Evolutionary conservation across 805 yeast species (phyloP).

Genomic region (Yarrowia yakushimensis): DNA sequence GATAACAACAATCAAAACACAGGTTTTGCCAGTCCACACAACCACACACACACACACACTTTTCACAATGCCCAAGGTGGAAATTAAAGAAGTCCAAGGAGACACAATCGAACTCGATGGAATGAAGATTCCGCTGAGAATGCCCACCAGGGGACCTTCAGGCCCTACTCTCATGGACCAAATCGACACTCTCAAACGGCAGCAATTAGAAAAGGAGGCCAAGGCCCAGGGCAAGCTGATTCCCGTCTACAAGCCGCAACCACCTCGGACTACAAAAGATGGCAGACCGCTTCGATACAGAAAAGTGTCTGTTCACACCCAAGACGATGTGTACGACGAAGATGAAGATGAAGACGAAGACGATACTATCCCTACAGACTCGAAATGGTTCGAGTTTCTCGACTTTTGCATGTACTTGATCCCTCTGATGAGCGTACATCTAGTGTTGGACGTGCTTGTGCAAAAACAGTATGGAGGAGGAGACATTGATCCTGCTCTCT

Average conservation of each 20-base stretch:
- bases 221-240: neutral
- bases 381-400: constrained; percentile 32
- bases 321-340: neutral
- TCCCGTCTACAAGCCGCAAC: neutral
- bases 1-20: constrained; percentile 13
- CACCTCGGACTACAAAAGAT: neutral
- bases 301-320: neutral
- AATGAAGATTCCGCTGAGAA: constrained; percentile 1
- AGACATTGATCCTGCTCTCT: neutral
- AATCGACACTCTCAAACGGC: neutral
- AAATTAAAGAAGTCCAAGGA: constrained; percentile 18
- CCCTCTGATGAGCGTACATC: constrained; percentile 39
- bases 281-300: constrained; percentile 9
- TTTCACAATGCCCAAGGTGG: constrained; percentile 5
- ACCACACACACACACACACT: neutral
- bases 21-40: neutral
- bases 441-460: constrained; percentile 38
- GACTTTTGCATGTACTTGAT: constrained; percentile 35
- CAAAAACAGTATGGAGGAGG: constrained; percentile 39
- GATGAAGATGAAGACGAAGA: constrained; percentile 19
- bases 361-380: constrained; percentile 27
- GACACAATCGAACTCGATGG: constrained; percentile 13
- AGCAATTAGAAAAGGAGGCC: neutral
- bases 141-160: neutral
- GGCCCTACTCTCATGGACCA: constrained; percentile 14